These are phyloP conservation scores for Globisporangium rhizosaccharum DNA, from an alignment of 352 stramenopile species.

Conservation along the genomic window DNA sequence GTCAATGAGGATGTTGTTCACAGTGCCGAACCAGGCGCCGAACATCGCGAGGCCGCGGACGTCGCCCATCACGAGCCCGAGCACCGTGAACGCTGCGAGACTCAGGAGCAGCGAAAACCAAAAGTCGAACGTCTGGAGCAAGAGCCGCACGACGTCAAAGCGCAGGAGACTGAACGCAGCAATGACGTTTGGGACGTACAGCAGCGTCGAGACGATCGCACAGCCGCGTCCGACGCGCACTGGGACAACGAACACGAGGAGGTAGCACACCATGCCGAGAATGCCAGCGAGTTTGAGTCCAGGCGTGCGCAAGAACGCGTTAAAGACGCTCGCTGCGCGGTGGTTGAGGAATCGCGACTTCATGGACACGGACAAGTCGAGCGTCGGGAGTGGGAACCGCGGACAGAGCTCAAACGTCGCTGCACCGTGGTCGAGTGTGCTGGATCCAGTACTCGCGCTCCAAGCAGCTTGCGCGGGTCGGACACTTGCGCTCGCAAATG, in stretches of 20 bases:
- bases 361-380: slow-evolving; percentile 14
- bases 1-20: slow-evolving; percentile 8
- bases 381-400: slow-evolving; percentile 5
- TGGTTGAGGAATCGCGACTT: slow-evolving; percentile 13
- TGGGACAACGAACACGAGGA: background rate
- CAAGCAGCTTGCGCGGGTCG: too few species aligned
- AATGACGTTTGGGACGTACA: slow-evolving; percentile 1
- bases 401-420: slow-evolving; percentile 10
- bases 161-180: background rate
- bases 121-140: slow-evolving; percentile 4
- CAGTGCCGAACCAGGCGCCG: background rate
- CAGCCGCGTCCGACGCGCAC: background rate
- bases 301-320: slow-evolving; percentile 16
- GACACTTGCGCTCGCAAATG: too few species aligned
- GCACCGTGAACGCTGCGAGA: background rate
- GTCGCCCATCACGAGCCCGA: slow-evolving; percentile 2
- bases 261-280: slow-evolving; percentile 8
- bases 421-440: too few species aligned
- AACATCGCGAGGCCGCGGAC: slow-evolving; percentile 2
- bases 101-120: slow-evolving; percentile 5
- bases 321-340: background rate
- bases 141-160: background rate
- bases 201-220: background rate
- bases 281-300: slow-evolving; percentile 3
- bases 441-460: too few species aligned